phyloP scores from a whole-genome alignment of 257 asterid genomes.

The Nicotiana attenuata region DNA sequence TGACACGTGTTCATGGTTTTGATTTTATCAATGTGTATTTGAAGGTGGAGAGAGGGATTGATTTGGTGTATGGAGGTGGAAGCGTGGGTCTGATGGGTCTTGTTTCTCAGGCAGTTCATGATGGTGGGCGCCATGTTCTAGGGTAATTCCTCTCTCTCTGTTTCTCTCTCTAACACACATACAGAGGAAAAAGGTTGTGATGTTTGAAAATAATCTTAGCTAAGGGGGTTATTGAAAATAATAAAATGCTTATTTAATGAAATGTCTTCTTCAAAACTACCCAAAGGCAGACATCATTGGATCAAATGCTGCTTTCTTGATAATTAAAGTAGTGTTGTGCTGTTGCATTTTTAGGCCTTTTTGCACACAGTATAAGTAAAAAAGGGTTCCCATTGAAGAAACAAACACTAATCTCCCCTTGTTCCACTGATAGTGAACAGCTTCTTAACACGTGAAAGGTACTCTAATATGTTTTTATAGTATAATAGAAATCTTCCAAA shows the following conservation, averaged over 20 bases:
- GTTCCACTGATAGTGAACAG: not conserved
- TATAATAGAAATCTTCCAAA: not conserved
- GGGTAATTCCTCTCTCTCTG: constrained; percentile 35
- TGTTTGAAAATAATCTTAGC: not conserved
- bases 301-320: constrained; percentile 33
- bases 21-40: constrained; percentile 14
- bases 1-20: constrained; percentile 37
- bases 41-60: constrained; percentile 87
- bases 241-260: not conserved
- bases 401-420: not conserved
- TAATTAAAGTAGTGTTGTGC: not conserved
- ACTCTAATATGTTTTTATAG: not conserved
- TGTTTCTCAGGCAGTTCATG: constrained; percentile 99
- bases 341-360: too few species aligned
- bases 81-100: constrained; percentile 99
- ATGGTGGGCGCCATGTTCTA: constrained; percentile 98
- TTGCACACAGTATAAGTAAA: too few species aligned
- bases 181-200: not conserved
- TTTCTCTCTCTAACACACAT: not conserved
- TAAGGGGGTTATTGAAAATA: too few species aligned
- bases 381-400: not conserved
- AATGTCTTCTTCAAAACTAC: constrained; percentile 22
- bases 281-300: constrained; percentile 61
- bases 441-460: not conserved
- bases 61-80: constrained; percentile 98